These are phyloP conservation scores for Vitis hybrid DNA, from an alignment of 177 flowering plant genomes.

Conservation along the genomic window DNA sequence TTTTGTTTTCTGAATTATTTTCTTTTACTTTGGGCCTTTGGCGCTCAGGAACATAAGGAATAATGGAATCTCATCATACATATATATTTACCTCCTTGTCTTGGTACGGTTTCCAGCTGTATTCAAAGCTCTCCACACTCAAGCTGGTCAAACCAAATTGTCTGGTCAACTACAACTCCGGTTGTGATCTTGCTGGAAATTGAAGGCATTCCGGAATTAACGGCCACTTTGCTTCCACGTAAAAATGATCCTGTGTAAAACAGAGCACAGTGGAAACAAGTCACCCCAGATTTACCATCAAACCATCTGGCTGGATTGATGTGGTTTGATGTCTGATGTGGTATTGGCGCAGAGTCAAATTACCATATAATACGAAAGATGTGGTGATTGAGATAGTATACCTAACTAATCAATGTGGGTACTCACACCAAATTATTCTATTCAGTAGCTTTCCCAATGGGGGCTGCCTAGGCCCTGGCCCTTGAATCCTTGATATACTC, in stretches of 20 bases:
- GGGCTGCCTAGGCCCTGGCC: neutral
- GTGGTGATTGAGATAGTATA: constrained; percentile 28
- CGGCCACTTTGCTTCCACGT: constrained; percentile 18
- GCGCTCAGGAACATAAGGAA: constrained; percentile 44
- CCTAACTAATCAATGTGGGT: constrained; percentile 36
- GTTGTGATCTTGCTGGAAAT: constrained; percentile 46
- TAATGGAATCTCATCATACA: constrained; percentile 56
- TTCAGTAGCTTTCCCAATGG: neutral
- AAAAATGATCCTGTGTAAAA: constrained; percentile 9
- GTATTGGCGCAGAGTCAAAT: neutral
- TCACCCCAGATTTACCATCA: too few species aligned
- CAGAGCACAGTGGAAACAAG: neutral
- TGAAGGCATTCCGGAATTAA: constrained; percentile 25
- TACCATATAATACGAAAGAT: neutral
- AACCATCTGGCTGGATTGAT: neutral
- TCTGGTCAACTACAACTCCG: constrained; percentile 26
- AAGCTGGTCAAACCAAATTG: constrained; percentile 30
- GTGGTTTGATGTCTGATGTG: neutral
- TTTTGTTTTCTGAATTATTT: constrained; percentile 5
- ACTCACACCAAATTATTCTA: constrained; percentile 27
- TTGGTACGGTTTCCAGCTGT: constrained; percentile 68
- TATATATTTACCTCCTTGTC: constrained; percentile 51
- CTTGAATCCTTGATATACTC: neutral
- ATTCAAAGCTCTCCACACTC: neutral
- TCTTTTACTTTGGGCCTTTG: constrained; percentile 21